Evolutionary conservation across 1,284 basidiomycete genomes (phyloP), one percentile per base, ranked within the genome.

Genomic region (Boletus holoroseus): DNA sequence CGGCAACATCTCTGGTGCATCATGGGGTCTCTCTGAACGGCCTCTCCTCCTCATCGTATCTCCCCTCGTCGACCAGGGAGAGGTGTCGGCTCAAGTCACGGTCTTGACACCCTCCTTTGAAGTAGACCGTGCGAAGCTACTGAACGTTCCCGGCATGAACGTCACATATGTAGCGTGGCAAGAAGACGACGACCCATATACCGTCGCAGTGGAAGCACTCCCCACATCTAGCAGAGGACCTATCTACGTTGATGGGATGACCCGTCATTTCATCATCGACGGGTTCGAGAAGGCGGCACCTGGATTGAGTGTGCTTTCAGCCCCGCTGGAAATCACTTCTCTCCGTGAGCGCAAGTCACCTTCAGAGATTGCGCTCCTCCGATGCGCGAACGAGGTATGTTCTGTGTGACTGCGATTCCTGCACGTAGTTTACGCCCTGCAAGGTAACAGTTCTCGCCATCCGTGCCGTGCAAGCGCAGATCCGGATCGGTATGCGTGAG

Each of bases 61-160:
- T 7, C 77, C 85, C 16, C 49, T 64, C 9, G 51, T 60, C 24
- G 52, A 57, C 15, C 58, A 65, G 16, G 67, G 59, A 30, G 59
- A 64, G 3, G 58, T 78, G 11, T 56, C 59, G 34, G 71, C 76
- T 32, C 69, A 74, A 26, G 61, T 91, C 32, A 75, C 76, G 0
- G 64, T 93, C 35, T 69, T 94, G 44, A 87, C 88, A 0, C 90
- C 91, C 0, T 72, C 75, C 43, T 94, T 94, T 55, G 91, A 94
- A 67, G 75, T 77, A 11, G 77, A 81, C 0, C 78, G 91, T 36
- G 88, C 90, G 0, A 79, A 74, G 58, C 60, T 75, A 30, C 72
- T 89, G 8, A 63, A 71, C 2, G 66, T 92, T 18, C 81, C 82
- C 8, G 66, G 62, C 9, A 56, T 65, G 1, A 58, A 66, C 0